Evolutionary conservation across 371 early-diverging fungal genomes (phyloP).

Genomic region (Mortierella sp.): DNA sequence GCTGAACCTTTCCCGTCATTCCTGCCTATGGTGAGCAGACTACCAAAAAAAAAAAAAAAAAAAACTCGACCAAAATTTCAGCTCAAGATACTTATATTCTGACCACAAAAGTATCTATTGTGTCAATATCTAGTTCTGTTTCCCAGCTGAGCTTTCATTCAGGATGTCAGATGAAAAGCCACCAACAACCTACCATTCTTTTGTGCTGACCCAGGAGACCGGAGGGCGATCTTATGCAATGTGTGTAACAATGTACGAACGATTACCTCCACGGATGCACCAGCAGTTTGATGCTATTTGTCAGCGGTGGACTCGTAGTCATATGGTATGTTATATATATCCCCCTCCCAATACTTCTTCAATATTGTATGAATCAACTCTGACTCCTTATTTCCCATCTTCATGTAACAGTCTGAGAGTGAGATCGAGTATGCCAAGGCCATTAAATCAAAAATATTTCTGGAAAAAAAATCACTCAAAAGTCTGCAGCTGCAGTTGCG

Average conservation of each 20-base stretch:
- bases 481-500: constrained; percentile 34
- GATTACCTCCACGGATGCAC: constrained; percentile 26
- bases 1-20: constrained; percentile 70
- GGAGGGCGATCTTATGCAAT: constrained; percentile 80
- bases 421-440: constrained; percentile 69
- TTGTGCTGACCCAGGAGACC: constrained; percentile 79
- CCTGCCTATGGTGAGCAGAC: constrained; percentile 71
- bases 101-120: background rate
- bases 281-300: constrained; percentile 30
- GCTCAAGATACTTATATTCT: no score
- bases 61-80: background rate
- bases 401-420: constrained; percentile 57
- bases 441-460: constrained; percentile 60
- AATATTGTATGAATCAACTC: no score
- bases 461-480: constrained; percentile 48
- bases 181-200: constrained; percentile 77
- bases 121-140: constrained; percentile 74
- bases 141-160: constrained; percentile 77
- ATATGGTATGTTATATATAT: constrained; percentile 23
- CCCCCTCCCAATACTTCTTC: background rate
- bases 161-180: constrained; percentile 67
- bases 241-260: constrained; percentile 78
- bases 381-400: background rate
- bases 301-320: constrained; percentile 37
- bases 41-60: background rate